Conservation (phyloP, 2,329 filamentous ascomycete genomes). For the Aciculosporium take region DNA sequence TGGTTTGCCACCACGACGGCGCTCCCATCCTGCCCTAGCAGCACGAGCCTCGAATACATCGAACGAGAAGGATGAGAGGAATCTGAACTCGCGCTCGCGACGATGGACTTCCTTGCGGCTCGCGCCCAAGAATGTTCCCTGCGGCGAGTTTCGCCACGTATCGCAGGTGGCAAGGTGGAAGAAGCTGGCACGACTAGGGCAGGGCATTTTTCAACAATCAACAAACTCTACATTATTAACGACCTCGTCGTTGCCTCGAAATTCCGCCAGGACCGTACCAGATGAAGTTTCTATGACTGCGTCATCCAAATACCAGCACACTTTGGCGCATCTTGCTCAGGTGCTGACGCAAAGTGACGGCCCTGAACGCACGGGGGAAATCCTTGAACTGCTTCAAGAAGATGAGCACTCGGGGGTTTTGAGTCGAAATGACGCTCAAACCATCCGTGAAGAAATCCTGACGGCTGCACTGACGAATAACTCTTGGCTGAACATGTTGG, state of each 20-base stretch:
- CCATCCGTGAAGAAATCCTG: conserved; percentile 18
- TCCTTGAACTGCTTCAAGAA: conserved; percentile 12
- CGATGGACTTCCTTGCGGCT: background rate
- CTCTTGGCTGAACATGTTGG: conserved; percentile 13
- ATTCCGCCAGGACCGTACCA: background rate
- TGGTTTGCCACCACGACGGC: conserved; percentile 1
- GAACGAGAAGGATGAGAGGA: background rate
- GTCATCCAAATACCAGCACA: conserved; percentile 7
- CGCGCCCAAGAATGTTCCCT: background rate
- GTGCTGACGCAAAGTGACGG: conserved; percentile 10
- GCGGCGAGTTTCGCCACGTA: background rate
- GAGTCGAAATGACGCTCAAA: conserved; percentile 10
- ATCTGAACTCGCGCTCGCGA: background rate
- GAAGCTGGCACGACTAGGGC: conserved; percentile 10
- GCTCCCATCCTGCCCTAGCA: conserved; percentile 9
- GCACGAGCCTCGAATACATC: conserved; percentile 6
- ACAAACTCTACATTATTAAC: background rate
- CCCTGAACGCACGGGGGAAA: conserved; percentile 15
- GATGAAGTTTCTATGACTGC: conserved; percentile 2
- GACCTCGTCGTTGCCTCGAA: background rate
- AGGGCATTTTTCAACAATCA: conserved; percentile 1
- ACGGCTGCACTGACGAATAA: conserved; percentile 15
- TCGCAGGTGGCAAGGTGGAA: conserved; percentile 8
- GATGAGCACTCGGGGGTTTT: conserved; percentile 11
- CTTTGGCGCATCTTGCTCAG: conserved; percentile 11